Evolutionary conservation across 306 rosid species (phyloP), one percentile per base, ranked within the genome.

Genomic region (Cicer bijugum): DNA sequence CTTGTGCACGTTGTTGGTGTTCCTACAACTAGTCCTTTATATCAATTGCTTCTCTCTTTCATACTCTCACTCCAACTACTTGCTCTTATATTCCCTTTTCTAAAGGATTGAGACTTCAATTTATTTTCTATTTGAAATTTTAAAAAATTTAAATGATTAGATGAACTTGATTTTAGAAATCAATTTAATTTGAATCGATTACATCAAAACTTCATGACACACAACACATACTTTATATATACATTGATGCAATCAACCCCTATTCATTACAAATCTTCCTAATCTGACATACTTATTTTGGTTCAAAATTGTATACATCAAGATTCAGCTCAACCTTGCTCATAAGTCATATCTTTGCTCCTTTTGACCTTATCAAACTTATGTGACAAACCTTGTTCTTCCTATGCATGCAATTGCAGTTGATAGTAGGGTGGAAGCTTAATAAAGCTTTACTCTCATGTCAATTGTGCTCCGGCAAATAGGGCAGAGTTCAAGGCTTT

Each of bases 391-490:
- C 73, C 72, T 72, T 59, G 16, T 42, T 45, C 63, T 17, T 2
- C 53, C 68, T 50, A 28, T 69, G 68, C 19, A 69, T 43, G 73
- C 56, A 52, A 28, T 15, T 60, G 69, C 62, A 71, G 15, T 28
- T 59, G 72, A 42, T 45, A 74, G 55, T 19, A 52, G 69, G 48
- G 42, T 60, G 16, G 61, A 48, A 63, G 75, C 57, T 81, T 83
- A 90, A 71, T 85, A 92, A 66, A 90, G 96, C 78, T 80, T 86
- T 75, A 92, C 90, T 87, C 89, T 88, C 37, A 91, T 87, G 8
- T 71, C 69, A 63, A 92, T 89, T 46, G 74, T 16, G 78, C 87
- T 76, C 68, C 96, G 87, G 84, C 97, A 92, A 75, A 92, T 87
- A 62, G 97, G 97, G 80, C 98, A 92, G 44, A 37, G 19, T 67